Conservation (phyloP, 768 basidiomycete species). For the Leccinellum albellum region DNA sequence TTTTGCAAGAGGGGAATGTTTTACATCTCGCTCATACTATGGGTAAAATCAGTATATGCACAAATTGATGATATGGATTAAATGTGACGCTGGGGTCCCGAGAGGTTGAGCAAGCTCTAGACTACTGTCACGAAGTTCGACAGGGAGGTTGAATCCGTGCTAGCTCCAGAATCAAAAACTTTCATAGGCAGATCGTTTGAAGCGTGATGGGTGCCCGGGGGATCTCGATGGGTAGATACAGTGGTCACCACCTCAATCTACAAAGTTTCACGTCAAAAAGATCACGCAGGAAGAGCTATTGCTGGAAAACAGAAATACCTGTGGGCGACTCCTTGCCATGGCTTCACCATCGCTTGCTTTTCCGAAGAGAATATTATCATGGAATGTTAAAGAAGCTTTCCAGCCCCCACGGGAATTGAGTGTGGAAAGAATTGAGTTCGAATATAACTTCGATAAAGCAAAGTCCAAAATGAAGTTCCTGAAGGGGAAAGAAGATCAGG, state of each 20-base stretch:
- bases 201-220: neutral
- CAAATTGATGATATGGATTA: neutral
- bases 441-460: conserved; percentile 24
- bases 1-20: neutral
- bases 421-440: conserved; percentile 23
- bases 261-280: neutral
- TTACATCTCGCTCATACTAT: neutral
- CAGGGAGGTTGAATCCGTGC: neutral
- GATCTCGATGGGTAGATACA: neutral
- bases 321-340: neutral
- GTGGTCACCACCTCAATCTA: neutral
- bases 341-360: neutral
- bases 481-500: neutral
- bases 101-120: neutral
- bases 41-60: neutral
- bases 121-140: neutral
- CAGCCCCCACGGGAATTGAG: conserved; percentile 23
- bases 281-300: neutral
- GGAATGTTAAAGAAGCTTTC: neutral
- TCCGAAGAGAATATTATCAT: conserved; percentile 10
- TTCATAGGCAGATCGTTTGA: neutral
- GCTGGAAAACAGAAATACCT: conserved; percentile 2
- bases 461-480: conserved; percentile 24
- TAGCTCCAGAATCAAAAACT: neutral
- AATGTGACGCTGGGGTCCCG: neutral